phyloP scores from a whole-genome alignment of 2,329 filamentous ascomycete genomes.

The Scedosporium aurantiacum region DNA sequence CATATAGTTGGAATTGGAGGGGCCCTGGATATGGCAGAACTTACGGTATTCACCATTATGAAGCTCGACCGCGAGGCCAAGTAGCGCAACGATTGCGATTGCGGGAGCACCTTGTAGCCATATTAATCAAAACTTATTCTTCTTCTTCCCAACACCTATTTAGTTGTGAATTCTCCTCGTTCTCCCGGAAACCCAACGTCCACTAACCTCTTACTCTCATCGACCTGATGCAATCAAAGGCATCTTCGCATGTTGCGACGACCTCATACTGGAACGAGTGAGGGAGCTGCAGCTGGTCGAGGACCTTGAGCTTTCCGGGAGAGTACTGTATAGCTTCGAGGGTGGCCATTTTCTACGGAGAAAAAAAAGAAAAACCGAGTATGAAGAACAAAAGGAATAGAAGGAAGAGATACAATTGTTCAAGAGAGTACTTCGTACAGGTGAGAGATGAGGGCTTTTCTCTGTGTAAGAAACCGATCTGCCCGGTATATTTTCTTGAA shows the following conservation, averaged over 20 bases:
- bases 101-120: conserved; percentile 55
- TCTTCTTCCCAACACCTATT: neutral
- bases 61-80: conserved; percentile 80
- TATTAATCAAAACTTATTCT: neutral
- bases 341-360: conserved; percentile 31
- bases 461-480: no score
- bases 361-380: neutral
- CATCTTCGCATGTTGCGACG: conserved; percentile 59
- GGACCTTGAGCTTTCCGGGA: conserved; percentile 60
- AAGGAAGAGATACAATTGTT: neutral
- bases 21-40: conserved; percentile 10
- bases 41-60: conserved; percentile 39
- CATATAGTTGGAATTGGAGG: neutral
- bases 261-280: conserved; percentile 70
- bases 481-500: no score
- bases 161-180: neutral
- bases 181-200: conserved; percentile 14
- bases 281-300: conserved; percentile 74
- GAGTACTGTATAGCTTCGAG: conserved; percentile 71
- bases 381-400: neutral
- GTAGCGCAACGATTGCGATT: conserved; percentile 92
- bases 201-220: conserved; percentile 56
- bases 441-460: no score
- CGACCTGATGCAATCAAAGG: conserved; percentile 70
- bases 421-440: no score